These are phyloP conservation scores for Fraxinus dipetala DNA, from an alignment of 305 asterid genomes.

Conservation along the genomic window DNA sequence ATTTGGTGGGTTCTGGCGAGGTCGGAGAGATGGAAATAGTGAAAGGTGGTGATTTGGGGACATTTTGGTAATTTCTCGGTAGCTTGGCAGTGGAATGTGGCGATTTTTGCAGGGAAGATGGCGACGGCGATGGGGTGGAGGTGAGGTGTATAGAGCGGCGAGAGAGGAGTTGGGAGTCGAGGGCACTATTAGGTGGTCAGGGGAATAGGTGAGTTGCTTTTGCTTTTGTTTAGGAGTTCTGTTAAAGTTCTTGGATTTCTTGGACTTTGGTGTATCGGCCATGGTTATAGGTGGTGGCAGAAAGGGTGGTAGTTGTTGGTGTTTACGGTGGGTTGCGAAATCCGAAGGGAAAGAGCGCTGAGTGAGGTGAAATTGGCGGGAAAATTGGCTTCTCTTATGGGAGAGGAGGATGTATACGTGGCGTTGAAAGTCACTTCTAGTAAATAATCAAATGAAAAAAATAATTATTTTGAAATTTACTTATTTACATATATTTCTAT, in stretches of 20 bases:
- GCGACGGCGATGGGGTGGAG: constrained; percentile 10
- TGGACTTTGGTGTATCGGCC: constrained; percentile 29
- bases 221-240: constrained; percentile 22
- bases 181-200: constrained; percentile 26
- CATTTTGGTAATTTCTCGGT: constrained; percentile 16
- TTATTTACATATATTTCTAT: no score
- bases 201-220: constrained; percentile 15
- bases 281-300: constrained; percentile 15
- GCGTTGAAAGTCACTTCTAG: no score
- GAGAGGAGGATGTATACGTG: no score
- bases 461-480: no score
- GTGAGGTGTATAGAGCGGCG: constrained; percentile 40
- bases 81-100: constrained; percentile 28
- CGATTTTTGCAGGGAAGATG: constrained; percentile 26
- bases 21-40: constrained; percentile 35
- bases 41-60: constrained; percentile 25
- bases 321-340: background rate
- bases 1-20: constrained; percentile 50
- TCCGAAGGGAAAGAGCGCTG: background rate
- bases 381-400: background rate
- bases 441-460: no score
- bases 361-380: constrained; percentile 26
- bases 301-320: background rate
- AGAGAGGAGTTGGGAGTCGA: constrained; percentile 19
- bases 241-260: constrained; percentile 19